These are phyloP conservation scores for Xylaria sp. DNA, from an alignment of 2,329 filamentous ascomycete species.

Conservation along the genomic window DNA sequence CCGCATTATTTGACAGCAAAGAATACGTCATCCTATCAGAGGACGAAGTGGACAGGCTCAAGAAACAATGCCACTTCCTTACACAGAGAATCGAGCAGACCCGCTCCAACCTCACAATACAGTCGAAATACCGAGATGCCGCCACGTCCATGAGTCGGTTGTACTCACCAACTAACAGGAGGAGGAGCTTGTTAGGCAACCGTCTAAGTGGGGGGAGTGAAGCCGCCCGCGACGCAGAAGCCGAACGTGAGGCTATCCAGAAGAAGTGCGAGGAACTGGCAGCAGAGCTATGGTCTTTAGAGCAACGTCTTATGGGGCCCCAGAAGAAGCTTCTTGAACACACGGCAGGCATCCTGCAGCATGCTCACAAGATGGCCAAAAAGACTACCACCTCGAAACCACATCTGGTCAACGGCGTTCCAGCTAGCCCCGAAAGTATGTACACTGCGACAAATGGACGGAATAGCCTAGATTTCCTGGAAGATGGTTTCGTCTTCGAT, in stretches of 20 bases:
- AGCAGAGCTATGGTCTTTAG: constrained; percentile 80
- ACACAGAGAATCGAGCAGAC: constrained; percentile 83
- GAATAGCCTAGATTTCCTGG: constrained; percentile 66
- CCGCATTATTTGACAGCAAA: constrained; percentile 88
- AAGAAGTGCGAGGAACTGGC: constrained; percentile 88
- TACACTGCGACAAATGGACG: constrained; percentile 74
- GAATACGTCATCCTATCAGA: constrained; percentile 87
- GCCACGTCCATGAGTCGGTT: constrained; percentile 86
- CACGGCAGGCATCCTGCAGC: constrained; percentile 89
- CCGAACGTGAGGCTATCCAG: constrained; percentile 78
- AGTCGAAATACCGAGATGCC: constrained; percentile 94
- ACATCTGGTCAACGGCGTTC: constrained; percentile 66
- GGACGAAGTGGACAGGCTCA: constrained; percentile 90
- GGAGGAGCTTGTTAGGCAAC: constrained; percentile 62
- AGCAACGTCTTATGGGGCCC: constrained; percentile 79
- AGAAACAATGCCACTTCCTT: constrained; percentile 83
- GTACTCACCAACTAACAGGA: constrained; percentile 70
- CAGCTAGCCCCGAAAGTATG: constrained; percentile 80
- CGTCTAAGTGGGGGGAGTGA: constrained; percentile 60
- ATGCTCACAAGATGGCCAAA: constrained; percentile 84
- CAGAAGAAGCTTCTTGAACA: constrained; percentile 85
- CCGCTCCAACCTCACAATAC: constrained; percentile 84
- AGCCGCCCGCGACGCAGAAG: constrained; percentile 72
- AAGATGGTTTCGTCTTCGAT: constrained; percentile 75
- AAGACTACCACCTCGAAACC: constrained; percentile 59